Evolutionary conservation across 2,329 filamentous ascomycete genomes (phyloP), one percentile per base, ranked within the genome.

Genomic region (Phyllosticta ampelicida): DNA sequence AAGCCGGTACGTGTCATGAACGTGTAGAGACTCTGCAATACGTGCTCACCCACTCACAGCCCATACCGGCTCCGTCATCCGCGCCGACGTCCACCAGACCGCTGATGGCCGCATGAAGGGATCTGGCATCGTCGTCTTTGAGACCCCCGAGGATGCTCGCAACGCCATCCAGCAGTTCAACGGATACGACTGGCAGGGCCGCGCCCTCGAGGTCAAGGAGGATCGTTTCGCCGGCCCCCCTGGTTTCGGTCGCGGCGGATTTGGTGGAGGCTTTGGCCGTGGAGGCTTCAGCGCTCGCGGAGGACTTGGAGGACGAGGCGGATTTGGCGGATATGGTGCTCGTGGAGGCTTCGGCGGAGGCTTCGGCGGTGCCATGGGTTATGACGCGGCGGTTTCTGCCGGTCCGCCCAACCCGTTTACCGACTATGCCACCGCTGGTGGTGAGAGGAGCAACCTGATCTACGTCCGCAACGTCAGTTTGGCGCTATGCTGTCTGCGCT

Each of bases 131-230:
- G 94, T 99, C 61, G 90, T 94, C 49, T 99, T 96, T 71, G 94
- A 99, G 72, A 92, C 86, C 60, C 84, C 90, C 1, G 91, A 97
- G 60, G 94, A 99, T 74, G 92, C 94, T 49, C 89, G 90, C 64
- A 96, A 90, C 69, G 94, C 94, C 20, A 99, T 99, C 64, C 86
- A 90, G 69, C 91, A 96, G 65, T 99, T 97, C 80, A 96, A 97
- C 70, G 94, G 94, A 60, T 97, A 96, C 71, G 94, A 99, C 63
- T 99, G 94, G 94, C 92, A 97, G 73, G 94, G 94, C 10, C 87
- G 94, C 60, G 78, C 86, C 55, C 83, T 99, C 54, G 94, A 99
- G 73, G 94, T 99, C 62, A 90, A 94, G 62, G 92, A 97, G 74
- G 94, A 99, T 70, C 87, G 94, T 60, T 99, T 91, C 70, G 94